phyloP scores from a whole-genome alignment of 306 rosid genomes.

The Hippophae gyantsensis region DNA sequence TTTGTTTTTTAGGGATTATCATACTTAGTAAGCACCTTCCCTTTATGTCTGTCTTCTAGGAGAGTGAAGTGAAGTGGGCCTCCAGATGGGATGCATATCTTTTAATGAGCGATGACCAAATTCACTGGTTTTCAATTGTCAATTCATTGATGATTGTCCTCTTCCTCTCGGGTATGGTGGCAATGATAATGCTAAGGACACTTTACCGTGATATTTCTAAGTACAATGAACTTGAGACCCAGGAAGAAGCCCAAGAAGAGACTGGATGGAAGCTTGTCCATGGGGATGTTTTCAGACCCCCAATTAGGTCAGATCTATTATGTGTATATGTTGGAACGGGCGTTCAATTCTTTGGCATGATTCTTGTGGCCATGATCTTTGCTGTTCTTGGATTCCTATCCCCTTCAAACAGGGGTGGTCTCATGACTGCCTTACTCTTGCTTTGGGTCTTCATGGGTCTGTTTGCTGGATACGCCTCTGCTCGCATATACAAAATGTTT shows the following conservation, averaged over 20 bases:
- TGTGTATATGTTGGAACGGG: conserved; percentile 96
- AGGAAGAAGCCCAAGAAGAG: conserved; percentile 99
- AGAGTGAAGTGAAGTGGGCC: conserved; percentile 97
- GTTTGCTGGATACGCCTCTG: conserved; percentile 79
- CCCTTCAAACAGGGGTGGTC: conserved; percentile 96
- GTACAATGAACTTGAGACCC: conserved; percentile 96
- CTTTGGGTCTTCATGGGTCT: conserved; percentile 98
- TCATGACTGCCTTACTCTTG: conserved; percentile 97
- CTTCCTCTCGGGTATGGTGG: conserved; percentile 98
- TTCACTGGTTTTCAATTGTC: conserved; percentile 95
- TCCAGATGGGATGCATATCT: conserved; percentile 99
- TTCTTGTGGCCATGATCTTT: conserved; percentile 83
- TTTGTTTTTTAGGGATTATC: background rate
- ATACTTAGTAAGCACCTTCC: background rate
- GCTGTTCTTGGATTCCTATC: conserved; percentile 95
- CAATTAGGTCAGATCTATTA: conserved; percentile 66
- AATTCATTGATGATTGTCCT: conserved; percentile 97
- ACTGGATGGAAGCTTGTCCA: conserved; percentile 99
- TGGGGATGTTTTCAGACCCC: conserved; percentile 96
- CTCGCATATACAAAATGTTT: conserved; percentile 84
- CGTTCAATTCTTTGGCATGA: conserved; percentile 89
- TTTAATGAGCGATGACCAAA: conserved; percentile 89
- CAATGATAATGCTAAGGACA: conserved; percentile 97
- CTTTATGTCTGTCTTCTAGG: conserved; percentile 39
- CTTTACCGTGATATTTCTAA: conserved; percentile 93